A percentile compares a stretch with the other conserved stretches of the same genome.
phyloP scores from a whole-genome alignment of 1,139 yeast genomes.

The Eremothecium gossypii region DNA sequence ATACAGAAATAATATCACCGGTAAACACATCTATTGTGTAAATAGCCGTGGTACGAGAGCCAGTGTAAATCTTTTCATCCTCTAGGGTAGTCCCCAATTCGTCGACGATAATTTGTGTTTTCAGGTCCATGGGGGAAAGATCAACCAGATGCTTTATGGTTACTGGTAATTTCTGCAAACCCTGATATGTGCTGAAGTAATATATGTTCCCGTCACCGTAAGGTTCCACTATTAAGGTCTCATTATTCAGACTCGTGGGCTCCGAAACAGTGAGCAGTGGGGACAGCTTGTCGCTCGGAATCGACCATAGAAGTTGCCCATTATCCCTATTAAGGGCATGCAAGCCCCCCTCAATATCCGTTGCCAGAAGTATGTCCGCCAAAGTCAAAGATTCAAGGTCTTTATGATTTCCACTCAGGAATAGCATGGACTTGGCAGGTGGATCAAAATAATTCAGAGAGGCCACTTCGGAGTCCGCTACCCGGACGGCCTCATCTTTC shows the following conservation, averaged over 20 bases:
- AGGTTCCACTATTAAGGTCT: slow-evolving; percentile 83
- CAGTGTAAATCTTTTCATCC: slow-evolving; percentile 86
- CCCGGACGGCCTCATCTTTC: too few relatives aligned
- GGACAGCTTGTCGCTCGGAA: slow-evolving; percentile 35
- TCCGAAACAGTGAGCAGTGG: slow-evolving; percentile 26
- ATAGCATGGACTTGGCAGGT: slow-evolving; percentile 5
- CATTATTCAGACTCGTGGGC: slow-evolving; percentile 17
- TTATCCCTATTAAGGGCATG: slow-evolving; percentile 73
- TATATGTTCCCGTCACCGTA: slow-evolving; percentile 78
- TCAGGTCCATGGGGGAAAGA: slow-evolving; percentile 72
- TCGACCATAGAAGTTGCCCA: slow-evolving; percentile 73
- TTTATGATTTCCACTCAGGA: slow-evolving; percentile 9
- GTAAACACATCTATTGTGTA: slow-evolving; percentile 65
- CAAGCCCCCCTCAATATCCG: slow-evolving; percentile 82
- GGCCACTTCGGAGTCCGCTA: too few relatives aligned
- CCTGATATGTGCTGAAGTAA: slow-evolving; percentile 68
- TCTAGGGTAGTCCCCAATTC: slow-evolving; percentile 34
- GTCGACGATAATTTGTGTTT: slow-evolving; percentile 32
- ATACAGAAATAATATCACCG: slow-evolving; percentile 68
- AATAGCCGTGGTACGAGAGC: slow-evolving; percentile 67
- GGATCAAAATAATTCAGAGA: background rate
- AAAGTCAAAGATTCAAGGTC: slow-evolving; percentile 28
- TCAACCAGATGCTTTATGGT: slow-evolving; percentile 69
- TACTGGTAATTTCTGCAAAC: slow-evolving; percentile 75
- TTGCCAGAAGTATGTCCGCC: slow-evolving; percentile 54